Percentiles rank a stretch among this genome's conserved stretches.
These are phyloP conservation scores for Sophora flavescens DNA, from an alignment of 306 rosid genomes.

Conservation along the genomic window DNA sequence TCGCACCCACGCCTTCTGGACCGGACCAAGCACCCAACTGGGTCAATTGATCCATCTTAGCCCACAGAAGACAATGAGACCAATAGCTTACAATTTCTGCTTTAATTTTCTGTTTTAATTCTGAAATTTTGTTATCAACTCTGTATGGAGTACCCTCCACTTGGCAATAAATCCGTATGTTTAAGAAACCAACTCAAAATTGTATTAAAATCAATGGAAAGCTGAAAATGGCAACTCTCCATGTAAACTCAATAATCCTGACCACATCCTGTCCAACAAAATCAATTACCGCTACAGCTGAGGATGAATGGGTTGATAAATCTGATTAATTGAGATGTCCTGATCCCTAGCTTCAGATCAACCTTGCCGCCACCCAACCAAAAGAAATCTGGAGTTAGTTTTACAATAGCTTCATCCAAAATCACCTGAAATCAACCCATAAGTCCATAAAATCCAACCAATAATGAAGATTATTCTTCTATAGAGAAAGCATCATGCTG, in stretches of 20 bases:
- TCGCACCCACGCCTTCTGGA: too few relatives aligned
- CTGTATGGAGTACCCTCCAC: too few relatives aligned
- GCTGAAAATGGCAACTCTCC: slow-evolving; percentile 26
- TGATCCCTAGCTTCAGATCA: slow-evolving; percentile 60
- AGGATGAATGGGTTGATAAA: slow-evolving; percentile 76
- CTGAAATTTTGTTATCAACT: too few relatives aligned
- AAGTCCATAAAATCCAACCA: slow-evolving; percentile 38
- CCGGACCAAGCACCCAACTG: too few relatives aligned
- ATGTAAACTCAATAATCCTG: slow-evolving; percentile 3
- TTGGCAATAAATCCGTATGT: too few relatives aligned
- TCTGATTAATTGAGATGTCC: slow-evolving; percentile 77
- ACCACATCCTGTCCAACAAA: slow-evolving; percentile 34
- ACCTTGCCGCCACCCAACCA: slow-evolving; percentile 93
- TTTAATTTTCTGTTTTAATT: too few relatives aligned
- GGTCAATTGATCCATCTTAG: too few relatives aligned
- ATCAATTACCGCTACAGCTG: slow-evolving; percentile 70
- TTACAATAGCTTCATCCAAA: slow-evolving; percentile 77
- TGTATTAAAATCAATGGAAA: background rate
- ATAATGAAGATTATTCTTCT: slow-evolving; percentile 10
- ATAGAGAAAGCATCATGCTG: slow-evolving; percentile 3
- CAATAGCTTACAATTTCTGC: too few relatives aligned
- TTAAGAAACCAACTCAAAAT: background rate
- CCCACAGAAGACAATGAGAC: too few relatives aligned
- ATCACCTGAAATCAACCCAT: slow-evolving; percentile 75
- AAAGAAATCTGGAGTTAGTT: slow-evolving; percentile 88